phyloP scores from a whole-genome alignment of 345 rosid species.

The Adansonia digitata region DNA sequence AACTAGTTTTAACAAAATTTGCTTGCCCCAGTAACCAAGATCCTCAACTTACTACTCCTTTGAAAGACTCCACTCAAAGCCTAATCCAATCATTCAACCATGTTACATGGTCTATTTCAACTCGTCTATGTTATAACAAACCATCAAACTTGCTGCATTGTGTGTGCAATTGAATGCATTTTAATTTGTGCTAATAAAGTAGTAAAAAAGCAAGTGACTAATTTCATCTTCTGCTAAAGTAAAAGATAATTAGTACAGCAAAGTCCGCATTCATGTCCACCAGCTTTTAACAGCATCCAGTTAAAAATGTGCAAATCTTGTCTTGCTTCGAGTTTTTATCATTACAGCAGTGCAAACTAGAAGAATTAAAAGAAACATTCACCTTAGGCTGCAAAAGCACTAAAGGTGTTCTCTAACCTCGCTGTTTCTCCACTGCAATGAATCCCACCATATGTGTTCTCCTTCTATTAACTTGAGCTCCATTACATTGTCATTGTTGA shows the following conservation, averaged over 20 bases:
- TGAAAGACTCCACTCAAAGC: too few relatives aligned
- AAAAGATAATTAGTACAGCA: neutral
- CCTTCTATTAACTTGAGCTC: neutral
- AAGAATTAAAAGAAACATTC: neutral
- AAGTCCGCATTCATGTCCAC: too few relatives aligned
- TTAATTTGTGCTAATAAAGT: too few relatives aligned
- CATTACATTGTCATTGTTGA: constrained; percentile 2
- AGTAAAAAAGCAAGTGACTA: neutral
- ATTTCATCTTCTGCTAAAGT: neutral
- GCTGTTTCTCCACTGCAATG: neutral
- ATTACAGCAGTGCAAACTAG: neutral
- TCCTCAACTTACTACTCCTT: too few relatives aligned
- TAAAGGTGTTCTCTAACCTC: neutral
- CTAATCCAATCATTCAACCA: too few relatives aligned
- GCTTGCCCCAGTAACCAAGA: too few relatives aligned
- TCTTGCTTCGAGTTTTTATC: neutral
- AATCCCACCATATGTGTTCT: neutral
- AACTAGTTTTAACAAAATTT: too few relatives aligned
- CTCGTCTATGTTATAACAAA: too few relatives aligned
- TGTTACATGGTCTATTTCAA: too few relatives aligned
- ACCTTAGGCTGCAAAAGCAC: neutral
- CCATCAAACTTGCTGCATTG: too few relatives aligned
- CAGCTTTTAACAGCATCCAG: neutral
- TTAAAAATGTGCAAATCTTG: neutral
- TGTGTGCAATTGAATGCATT: too few relatives aligned